Evolutionary conservation across 108 stramenopile genomes (phyloP), one percentile per base, ranked within the genome.

Genomic region (Chaetoceros muelleri): DNA sequence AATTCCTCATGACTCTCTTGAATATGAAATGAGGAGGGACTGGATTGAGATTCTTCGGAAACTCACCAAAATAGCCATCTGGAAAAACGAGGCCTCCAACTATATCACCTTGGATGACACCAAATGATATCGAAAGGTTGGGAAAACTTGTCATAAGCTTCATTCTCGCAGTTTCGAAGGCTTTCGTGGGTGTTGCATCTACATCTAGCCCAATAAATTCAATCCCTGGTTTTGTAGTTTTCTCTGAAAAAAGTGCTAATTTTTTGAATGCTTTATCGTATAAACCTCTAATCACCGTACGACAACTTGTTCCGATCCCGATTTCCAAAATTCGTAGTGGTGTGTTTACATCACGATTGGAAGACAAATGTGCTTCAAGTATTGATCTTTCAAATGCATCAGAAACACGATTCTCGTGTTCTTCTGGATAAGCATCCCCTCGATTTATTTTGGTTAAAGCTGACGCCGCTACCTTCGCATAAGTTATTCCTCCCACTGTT

Each of bases 271-370:
- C 69, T 1, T 58, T 23, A 22, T 70, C 44, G 48, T 81, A 81
- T 16, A 81, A 57, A 16, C 70, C 70, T 21, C 73, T 54, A 34
- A 55, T 67, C 24, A 65, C 45, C 18, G 71, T 19, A 44, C 75
- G 56, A 28, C 52, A 60, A 40, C 74, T 69, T 2, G 50, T 55
- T 17, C 80, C 80, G 29, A 74, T 61, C 19, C 80, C 80, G 24
- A 81, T 72, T 60, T 81, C 80, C 26, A 81, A 52, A 18, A 81
- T 63, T 30, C 80, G 65, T 20, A 76, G 59, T 7, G 71, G 55
- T 26, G 13, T 34, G 3, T 17, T 10, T 16, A 28, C 3, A 45
- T 1, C 19, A 20, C 52, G 30, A 26, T 25, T 24, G 16, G 53
- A 31, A 0, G 46, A 13, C 40, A 62, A 30, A 29, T 44, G 40